Evolutionary conservation across 306 rosid genomes (phyloP), one percentile per base, ranked within the genome.

Genomic region (Lablab purpureus): DNA sequence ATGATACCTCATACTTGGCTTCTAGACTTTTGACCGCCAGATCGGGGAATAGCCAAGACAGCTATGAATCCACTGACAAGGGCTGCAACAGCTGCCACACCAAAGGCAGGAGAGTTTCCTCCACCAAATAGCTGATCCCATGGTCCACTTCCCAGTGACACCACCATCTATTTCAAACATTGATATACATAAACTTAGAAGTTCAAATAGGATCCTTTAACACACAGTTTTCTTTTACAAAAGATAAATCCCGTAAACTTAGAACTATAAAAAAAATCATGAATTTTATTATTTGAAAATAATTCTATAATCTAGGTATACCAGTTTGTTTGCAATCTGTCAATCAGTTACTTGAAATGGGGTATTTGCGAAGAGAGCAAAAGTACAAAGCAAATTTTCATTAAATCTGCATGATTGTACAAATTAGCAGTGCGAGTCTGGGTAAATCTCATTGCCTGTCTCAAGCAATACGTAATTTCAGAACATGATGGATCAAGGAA

Each of bases 61-160:
- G 97, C 86, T 87, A 90, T 67, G 69, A 93, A 69, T 85, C 99
- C 98, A 85, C 98, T 87, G 60, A 77, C 90, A 80, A 93, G 89
- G 89, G 93, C 93, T 82, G 99, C 89, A 91, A 80, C 74, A 75
- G 93, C 92, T 68, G 93, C 97, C 82, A 95, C 94, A 40, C 87
- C 97, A 73, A 96, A 90, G 81, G 97, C 98, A 54, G 99, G 98
- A 77, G 97, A 45, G 81, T 96, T 96, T 81, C 98, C 96, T 85
- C 99, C 98, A 78, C 98, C 98, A 87, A 96, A 93, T 86, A 96
- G 90, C 83, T 96, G 97, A 96, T 93, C 97, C 99, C 98, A 96
- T 51, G 98, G 99, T 85, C 99, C 99, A 90, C 98, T 90, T 77
- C 97, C 96, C 79, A 93, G 27, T 50, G 97, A 93, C 77, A 93